Evolutionary conservation across 2,329 filamentous ascomycete genomes (phyloP), one percentile per base, ranked within the genome.

Genomic region (Hortaea werneckii): DNA sequence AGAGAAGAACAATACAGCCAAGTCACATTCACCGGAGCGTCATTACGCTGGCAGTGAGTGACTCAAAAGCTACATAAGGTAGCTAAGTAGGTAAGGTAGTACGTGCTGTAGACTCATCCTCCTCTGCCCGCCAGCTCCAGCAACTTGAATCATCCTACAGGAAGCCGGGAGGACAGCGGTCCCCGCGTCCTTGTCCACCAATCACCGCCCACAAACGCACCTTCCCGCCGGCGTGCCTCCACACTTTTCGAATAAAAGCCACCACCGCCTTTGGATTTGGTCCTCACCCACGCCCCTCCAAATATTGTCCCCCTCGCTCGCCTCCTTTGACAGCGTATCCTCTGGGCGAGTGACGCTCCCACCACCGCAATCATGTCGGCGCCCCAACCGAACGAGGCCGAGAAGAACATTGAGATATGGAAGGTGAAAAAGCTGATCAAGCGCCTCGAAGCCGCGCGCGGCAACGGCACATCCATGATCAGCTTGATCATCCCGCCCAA

Each of bases 361-460:
- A 20, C 20, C 7, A 28, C 40, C 40, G 40, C 40, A 30, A 89
- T 73, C 62, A 94, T 94, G 87, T 89, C 85, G 75, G 82, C 88
- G 72, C 75, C 83, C 64, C 81, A 87, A 72, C 80, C 80, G 67
- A 89, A 83, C 73, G 92, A 96, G 72, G 90, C 90, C 60, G 92
- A 98, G 80, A 96, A 96, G 80, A 98, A 96, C 71, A 83, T 84
- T 56, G 80, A 84, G 70, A 84, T 84, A 74, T 89, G 85, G 86
- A 95, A 98, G 83, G 89, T 98, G 66, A 98, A 98, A 80, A 98
- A 98, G 78, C 77, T 98, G 65, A 95, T 98, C 74, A 98, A 96
- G 75, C 86, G 92, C 62, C 87, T 98, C 61, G 92, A 96, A 72
- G 85, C 87, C 53, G 94, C 94, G 59, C 80, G 94, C 67, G 92